Percentiles rank a stretch among this genome's conserved stretches.
Conservation (phyloP, 1,284 basidiomycete species). For the Rhodotorula sp. region DNA sequence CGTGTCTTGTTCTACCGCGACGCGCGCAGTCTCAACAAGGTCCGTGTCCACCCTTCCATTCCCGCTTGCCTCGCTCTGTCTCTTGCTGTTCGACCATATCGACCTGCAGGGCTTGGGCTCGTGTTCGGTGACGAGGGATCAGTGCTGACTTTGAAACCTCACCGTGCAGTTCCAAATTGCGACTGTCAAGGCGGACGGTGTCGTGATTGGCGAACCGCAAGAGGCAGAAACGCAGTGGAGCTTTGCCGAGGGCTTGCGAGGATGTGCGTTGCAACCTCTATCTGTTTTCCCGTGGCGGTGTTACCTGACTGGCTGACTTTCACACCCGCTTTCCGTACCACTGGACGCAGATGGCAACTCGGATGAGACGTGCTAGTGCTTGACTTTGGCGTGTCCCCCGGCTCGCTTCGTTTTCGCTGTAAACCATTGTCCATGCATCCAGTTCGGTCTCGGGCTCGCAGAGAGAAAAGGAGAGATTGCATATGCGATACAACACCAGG, state of each 20-base stretch:
- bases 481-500: slow-evolving; percentile 10
- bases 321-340: no score
- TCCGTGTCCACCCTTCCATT: slow-evolving; percentile 48
- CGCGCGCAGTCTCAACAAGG: slow-evolving; percentile 93
- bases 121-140: no score
- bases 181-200: slow-evolving; percentile 72
- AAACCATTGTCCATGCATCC: not conserved
- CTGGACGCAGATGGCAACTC: slow-evolving; percentile 38
- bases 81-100: not conserved
- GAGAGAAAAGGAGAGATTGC: not conserved
- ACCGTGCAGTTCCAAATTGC: slow-evolving; percentile 91
- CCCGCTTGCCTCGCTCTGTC: not conserved
- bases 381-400: no score
- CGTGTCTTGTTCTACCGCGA: slow-evolving; percentile 96
- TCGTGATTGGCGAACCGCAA: slow-evolving; percentile 75
- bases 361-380: slow-evolving; percentile 34
- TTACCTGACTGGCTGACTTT: not conserved
- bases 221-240: slow-evolving; percentile 77
- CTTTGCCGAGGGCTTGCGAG: slow-evolving; percentile 88
- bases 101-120: no score
- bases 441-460: not conserved
- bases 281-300: no score
- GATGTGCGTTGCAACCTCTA: no score
- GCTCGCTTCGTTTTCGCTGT: not conserved
- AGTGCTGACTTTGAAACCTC: no score